A percentile compares a stretch with the other conserved stretches of the same genome.
Conservation (phyloP, 495 filamentous ascomycete species). For the Xylaria acuta region DNA sequence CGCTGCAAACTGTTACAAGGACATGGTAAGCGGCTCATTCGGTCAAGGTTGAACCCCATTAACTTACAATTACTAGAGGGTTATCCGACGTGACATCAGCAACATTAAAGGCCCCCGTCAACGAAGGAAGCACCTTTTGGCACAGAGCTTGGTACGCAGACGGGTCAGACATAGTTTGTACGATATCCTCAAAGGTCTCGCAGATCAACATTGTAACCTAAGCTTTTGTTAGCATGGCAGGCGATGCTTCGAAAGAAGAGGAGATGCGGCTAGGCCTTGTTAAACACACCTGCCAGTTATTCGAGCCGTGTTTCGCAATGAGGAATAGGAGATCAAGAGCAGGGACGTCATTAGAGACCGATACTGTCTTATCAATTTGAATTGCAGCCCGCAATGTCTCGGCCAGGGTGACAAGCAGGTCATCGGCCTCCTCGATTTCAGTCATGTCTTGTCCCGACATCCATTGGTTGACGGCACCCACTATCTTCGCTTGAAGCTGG, state of each 20-base stretch:
- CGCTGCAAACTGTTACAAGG: slow-evolving; percentile 67
- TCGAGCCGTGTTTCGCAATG: slow-evolving; percentile 83
- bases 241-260: not conserved
- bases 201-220: slow-evolving; percentile 64
- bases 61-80: slow-evolving; percentile 71
- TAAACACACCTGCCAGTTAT: slow-evolving; percentile 70
- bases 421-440: slow-evolving; percentile 84
- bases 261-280: not conserved
- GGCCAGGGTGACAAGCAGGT: slow-evolving; percentile 86
- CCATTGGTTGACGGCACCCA: slow-evolving; percentile 78
- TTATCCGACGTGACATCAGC: slow-evolving; percentile 83
- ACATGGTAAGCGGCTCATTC: slow-evolving; percentile 3
- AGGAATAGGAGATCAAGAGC: slow-evolving; percentile 87
- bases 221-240: slow-evolving; percentile 22
- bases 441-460: slow-evolving; percentile 77
- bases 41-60: not conserved
- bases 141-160: slow-evolving; percentile 81
- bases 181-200: slow-evolving; percentile 90
- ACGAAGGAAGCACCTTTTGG: slow-evolving; percentile 81
- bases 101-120: slow-evolving; percentile 88
- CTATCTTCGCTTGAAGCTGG: slow-evolving; percentile 72
- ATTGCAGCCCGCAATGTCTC: slow-evolving; percentile 88
- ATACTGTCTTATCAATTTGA: slow-evolving; percentile 73
- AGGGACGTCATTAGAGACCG: slow-evolving; percentile 66
- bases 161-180: slow-evolving; percentile 66